Evolutionary conservation across 2,329 filamentous ascomycete species (phyloP), one percentile per base, ranked within the genome.

Genomic region (Hypoxylon sp.): DNA sequence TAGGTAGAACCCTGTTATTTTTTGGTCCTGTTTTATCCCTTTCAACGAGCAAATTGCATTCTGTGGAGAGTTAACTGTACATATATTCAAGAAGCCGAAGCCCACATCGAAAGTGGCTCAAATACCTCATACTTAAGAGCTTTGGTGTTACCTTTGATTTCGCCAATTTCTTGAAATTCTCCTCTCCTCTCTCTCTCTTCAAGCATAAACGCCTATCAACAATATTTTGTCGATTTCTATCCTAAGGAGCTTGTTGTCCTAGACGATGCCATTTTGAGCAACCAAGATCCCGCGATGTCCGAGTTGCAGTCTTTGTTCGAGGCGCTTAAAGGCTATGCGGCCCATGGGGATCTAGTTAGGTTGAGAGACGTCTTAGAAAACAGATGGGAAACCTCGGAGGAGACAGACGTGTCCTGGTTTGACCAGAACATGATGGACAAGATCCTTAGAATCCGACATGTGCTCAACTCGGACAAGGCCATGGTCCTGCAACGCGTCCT

Each of bases 321-420:
- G 14, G 46, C 33, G 28, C 28, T 50, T 1, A 16, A 50, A 4
- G 22, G 28, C 28, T 50, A 50, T 36, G 46, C 46, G 7, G 46
- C 46, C 3, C 28, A 16, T 12, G 46, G 46, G 8, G 46, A 50
- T 33, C 18, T 50, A 14, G 16, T 20, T 2, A 50, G 30, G 8
- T 20, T 50, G 9, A 50, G 20, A 33, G 30, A 36, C 24, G 28
- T 16, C 28, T 18, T 50, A 16, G 46, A 50, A 20, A 50, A 5
- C 5, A 30, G 46, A 50, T 50, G 46, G 46, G 46, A 50, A 32
- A n/a, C 28, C 11, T 30, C 18, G 16, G 46, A 50, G 14, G 46
- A 50, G 22, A 32, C 46, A 3, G 46, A 50, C 11, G 20, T 50
- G 28, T 50, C 46, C 18, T 50, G 46, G 46, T 16, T 50, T 14